Evolutionary conservation across 2,329 filamentous ascomycete genomes (phyloP).

Genomic region (Pyrenochaeta sp.): DNA sequence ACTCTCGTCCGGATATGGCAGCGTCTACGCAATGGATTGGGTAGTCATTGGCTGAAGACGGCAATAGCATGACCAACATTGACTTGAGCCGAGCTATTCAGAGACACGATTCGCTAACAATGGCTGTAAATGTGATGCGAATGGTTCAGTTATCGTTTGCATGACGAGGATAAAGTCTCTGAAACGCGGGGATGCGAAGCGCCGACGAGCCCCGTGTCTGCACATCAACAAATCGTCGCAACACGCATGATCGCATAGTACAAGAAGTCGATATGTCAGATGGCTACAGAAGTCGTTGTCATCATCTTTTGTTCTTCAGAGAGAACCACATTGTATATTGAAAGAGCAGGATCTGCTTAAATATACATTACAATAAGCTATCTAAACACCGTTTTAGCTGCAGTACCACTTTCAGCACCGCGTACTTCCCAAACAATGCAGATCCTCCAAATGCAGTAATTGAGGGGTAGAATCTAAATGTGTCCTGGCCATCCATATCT

Average conservation of each 20-base stretch:
- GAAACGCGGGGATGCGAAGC: neutral
- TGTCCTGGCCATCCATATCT: neutral
- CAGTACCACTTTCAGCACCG: neutral
- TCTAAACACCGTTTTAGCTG: neutral
- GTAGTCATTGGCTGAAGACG: neutral
- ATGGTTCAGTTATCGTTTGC: neutral
- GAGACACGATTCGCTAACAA: neutral
- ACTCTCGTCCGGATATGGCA: neutral
- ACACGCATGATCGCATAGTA: neutral
- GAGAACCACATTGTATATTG: too few relatives aligned
- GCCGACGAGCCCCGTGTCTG: neutral
- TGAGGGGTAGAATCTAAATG: neutral
- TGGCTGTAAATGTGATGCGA: neutral
- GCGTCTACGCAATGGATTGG: neutral
- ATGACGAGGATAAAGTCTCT: neutral
- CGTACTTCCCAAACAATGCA: neutral
- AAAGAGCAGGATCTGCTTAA: neutral
- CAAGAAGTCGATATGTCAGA: neutral
- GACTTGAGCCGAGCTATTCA: neutral
- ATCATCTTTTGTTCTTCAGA: too few relatives aligned
- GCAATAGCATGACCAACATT: neutral
- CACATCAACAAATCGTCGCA: neutral
- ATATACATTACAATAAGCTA: slow-evolving; percentile 6
- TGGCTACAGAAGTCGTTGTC: neutral
- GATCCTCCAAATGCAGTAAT: neutral